Evolutionary conservation across 768 basidiomycete genomes (phyloP), one percentile per base, ranked within the genome.

Genomic region (Antrodiella citrinella): DNA sequence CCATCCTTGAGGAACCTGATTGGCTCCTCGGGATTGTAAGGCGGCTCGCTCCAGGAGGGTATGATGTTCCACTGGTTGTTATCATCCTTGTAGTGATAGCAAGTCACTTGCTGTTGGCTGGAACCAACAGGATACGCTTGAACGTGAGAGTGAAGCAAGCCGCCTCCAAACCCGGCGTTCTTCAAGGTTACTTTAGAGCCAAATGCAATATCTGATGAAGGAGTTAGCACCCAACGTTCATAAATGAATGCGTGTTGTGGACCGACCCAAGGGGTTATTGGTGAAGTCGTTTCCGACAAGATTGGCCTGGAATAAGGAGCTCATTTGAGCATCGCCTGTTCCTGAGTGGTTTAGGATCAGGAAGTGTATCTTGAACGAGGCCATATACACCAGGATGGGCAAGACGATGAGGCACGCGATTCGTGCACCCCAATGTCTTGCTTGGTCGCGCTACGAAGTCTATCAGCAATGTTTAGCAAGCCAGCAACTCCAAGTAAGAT

Each of bases 21-120:
- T 4, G 78, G 76, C 46, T 75, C 80, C 47, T 86, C 76, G 3
- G 78, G 80, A 58, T 91, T 76, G 60, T 85, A 79, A 1, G 66
- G 62, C 0, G 79, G 71, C 52, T 86, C 80, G 26, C 86, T 79
- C 96, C 95, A 97, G 1, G 72, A 73, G 4, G 91, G 92, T 1
- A 84, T 72, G 56, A 98, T 63, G 15, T 70, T 59, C 87, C 91
- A 98, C 42, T 97, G 75, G 70, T 99, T 99, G 76, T 99, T 99
- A 44, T 84, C 82, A 62, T 98, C 96, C 70, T 96, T 97, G 80
- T 99, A 98, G 70, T 99, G 96, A 65, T 98, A 99, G 67, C 96
- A 99, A 0, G 96, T 98, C 3, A 98, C 83, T 67, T 99, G 96
- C 60, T 98, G 96, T 63, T 98, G 96, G 50, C 72, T 71, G 0